Evolutionary conservation across 169 alveolate species (phyloP).

Genomic region (Plasmodium inui): DNA sequence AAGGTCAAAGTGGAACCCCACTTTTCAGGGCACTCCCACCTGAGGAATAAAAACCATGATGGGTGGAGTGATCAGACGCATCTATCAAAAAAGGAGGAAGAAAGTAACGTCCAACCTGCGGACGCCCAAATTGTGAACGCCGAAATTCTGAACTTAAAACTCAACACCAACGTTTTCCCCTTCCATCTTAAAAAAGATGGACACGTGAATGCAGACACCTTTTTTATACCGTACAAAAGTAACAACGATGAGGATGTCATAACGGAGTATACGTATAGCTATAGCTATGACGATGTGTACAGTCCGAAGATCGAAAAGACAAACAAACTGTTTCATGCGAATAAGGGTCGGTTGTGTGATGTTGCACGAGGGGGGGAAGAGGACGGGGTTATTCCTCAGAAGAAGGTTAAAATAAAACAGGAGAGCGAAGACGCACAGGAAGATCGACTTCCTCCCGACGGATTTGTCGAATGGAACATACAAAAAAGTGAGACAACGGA

Average conservation of each 20-base stretch:
- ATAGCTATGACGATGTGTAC: constrained; percentile 57
- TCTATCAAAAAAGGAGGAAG: neutral
- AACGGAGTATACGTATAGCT: constrained; percentile 45
- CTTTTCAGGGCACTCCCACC: neutral
- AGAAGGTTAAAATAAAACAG: neutral
- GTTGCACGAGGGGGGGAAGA: neutral
- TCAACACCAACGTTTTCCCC: constrained; percentile 35
- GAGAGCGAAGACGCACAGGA: constrained; percentile 8
- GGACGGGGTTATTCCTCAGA: neutral
- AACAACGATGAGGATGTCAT: constrained; percentile 35
- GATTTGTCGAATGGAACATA: neutral
- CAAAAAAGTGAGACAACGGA: constrained; percentile 5
- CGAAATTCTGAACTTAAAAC: neutral
- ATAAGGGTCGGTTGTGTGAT: neutral
- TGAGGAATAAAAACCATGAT: neutral
- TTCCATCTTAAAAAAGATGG: constrained; percentile 70
- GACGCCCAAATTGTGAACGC: neutral
- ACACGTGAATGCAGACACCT: constrained; percentile 40
- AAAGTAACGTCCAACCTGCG: neutral
- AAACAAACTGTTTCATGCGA: constrained; percentile 39
- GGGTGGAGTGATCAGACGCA: neutral
- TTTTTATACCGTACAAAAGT: constrained; percentile 62
- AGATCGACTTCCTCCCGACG: neutral
- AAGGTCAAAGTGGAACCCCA: neutral
- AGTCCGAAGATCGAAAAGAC: constrained; percentile 9